phyloP scores from a whole-genome alignment of 306 rosid genomes.

The Datisca glomerata region DNA sequence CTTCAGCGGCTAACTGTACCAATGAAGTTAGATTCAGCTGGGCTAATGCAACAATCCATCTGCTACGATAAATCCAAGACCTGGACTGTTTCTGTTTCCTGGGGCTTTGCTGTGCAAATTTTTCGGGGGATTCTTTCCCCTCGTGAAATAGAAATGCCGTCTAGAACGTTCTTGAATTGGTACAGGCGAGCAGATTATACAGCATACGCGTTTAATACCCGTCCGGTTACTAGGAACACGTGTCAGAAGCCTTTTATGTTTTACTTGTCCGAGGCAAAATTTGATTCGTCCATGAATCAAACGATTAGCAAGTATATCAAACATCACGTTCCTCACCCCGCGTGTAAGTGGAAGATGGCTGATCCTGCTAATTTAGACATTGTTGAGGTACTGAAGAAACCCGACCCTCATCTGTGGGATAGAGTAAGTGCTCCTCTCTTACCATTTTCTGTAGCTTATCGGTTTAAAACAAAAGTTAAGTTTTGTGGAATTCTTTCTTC shows the following conservation, averaged over 20 bases:
- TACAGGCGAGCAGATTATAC: conserved; percentile 85
- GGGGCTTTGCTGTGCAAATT: conserved; percentile 89
- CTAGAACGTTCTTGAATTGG: conserved; percentile 92
- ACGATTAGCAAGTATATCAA: conserved; percentile 47
- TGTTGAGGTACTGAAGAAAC: conserved; percentile 52
- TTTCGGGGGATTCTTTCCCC: conserved; percentile 75
- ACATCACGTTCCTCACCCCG: conserved; percentile 49
- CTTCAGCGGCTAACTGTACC: conserved; percentile 56
- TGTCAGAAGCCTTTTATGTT: conserved; percentile 91
- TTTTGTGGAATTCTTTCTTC: not conserved
- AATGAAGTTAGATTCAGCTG: conserved; percentile 71
- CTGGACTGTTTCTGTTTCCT: conserved; percentile 87
- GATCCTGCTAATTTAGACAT: conserved; percentile 44
- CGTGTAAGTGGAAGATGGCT: conserved; percentile 74
- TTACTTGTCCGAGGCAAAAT: conserved; percentile 44
- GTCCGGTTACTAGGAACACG: conserved; percentile 73
- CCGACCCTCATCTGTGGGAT: conserved; percentile 76
- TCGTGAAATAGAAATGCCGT: conserved; percentile 90
- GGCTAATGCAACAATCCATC: conserved; percentile 85
- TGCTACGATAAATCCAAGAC: conserved; percentile 50
- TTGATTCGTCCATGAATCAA: conserved; percentile 27
- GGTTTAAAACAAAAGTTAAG: not conserved
- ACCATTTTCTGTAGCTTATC: not conserved
- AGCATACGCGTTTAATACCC: conserved; percentile 94
- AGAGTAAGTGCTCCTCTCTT: conserved; percentile 43